Base-by-base conservation (phyloP, 768 basidiomycete species). In the Lyophyllum atratum region DNA sequence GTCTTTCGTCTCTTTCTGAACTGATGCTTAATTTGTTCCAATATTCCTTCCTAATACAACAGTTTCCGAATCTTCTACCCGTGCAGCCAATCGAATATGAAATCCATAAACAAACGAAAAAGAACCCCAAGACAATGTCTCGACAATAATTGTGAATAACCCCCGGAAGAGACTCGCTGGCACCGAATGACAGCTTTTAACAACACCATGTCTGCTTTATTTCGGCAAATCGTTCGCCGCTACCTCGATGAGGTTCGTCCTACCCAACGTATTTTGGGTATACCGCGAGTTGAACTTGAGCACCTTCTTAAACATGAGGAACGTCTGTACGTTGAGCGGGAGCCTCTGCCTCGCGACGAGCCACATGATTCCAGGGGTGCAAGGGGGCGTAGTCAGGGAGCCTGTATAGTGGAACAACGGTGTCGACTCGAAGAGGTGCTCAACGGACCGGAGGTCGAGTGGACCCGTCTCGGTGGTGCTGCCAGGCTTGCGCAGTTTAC, bases 351-450 rank as follows among this genome's bases (percentile, higher is more conserved):
- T 7, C 22, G 44, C 51, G 10, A 61, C 46, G 17, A 58, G 60
- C 56, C 56, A 61, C 10, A 34, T 48, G 19, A 61, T 14, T 12
- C 56, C 60, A 4, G 51, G 39, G 4, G 46, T 43, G 29, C 56
- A 61, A 14, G 57, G 60, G 3, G 56, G 60, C 12, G 56, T 55
- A 3, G 60, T 61, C 34, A 61, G n/a, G 3, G 60, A 61, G 21
- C 60, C 60, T 24, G 37, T 19, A 15, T 61, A 58, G 12, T 24
- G 28, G 25, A 48, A 58, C 24, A 58, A 44, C 4, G 39, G 33
- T 14, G n/a, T 28, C 10, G 15, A 34, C 15, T 48, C 17, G 28
- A 58, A 25, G 15, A 54, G 52, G 0, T n/a, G 2, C 14, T 52
- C 51, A 11, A 61, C 11, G 1, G 40, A 49, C 8, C 25, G 12